A percentile compares a stretch with the other conserved stretches of the same genome.
Conservation (phyloP, 306 rosid species). For the Lagenaria siceraria region DNA sequence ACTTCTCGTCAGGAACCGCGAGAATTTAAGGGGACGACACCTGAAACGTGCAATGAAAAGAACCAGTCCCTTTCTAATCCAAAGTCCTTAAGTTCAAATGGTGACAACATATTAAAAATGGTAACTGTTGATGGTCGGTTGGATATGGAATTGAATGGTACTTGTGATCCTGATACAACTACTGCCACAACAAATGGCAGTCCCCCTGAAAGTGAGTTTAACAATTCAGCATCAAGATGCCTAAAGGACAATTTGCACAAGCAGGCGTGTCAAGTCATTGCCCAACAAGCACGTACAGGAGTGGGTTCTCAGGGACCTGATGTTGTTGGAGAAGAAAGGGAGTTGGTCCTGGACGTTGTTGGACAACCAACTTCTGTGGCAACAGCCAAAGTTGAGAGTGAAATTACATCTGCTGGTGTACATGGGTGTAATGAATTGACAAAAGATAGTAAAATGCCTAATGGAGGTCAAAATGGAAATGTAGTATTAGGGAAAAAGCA, state of each 20-base stretch:
- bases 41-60: conserved; percentile 46
- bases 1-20: conserved; percentile 39
- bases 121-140: conserved; percentile 27
- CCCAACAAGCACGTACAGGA: conserved; percentile 22
- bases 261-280: conserved; percentile 31
- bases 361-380: conserved; percentile 32
- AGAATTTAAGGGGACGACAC: conserved; percentile 40
- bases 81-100: conserved; percentile 56
- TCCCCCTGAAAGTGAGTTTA: conserved; percentile 39
- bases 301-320: conserved; percentile 34
- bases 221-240: conserved; percentile 23
- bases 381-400: conserved; percentile 30
- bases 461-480: conserved; percentile 54
- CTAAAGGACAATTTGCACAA: conserved; percentile 25
- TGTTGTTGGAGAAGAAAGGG: conserved; percentile 30
- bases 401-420: conserved; percentile 40
- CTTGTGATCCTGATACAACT: conserved; percentile 21
- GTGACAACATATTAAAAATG: conserved; percentile 34
- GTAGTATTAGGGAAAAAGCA: conserved; percentile 38
- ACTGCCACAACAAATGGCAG: conserved; percentile 17
- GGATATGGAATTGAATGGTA: conserved; percentile 39
- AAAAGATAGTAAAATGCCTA: conserved; percentile 36
- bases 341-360: conserved; percentile 21
- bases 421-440: conserved; percentile 47
- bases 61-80: conserved; percentile 47